These are phyloP conservation scores for Sistotremastrum niveocremeum DNA, from an alignment of 768 basidiomycete species.

Conservation along the genomic window DNA sequence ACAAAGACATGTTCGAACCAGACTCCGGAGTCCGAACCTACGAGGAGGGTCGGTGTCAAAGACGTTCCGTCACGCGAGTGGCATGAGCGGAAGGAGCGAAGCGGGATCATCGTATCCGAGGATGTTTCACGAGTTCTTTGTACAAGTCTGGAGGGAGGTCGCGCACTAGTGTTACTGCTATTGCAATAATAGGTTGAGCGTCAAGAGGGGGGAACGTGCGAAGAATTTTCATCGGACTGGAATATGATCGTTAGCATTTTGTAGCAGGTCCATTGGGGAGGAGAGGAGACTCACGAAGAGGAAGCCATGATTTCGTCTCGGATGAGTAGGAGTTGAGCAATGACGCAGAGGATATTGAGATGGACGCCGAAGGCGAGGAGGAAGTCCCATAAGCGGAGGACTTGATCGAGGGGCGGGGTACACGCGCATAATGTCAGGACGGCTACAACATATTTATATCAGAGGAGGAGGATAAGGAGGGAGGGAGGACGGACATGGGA, in stretches of 20 bases:
- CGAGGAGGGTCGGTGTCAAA: too few relatives aligned
- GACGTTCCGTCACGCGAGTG: too few relatives aligned
- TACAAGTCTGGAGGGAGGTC: constrained; percentile 81
- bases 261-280: neutral
- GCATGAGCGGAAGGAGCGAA: too few relatives aligned
- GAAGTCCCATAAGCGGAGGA: constrained; percentile 94
- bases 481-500: constrained; percentile 59
- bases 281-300: constrained; percentile 45
- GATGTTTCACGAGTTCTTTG: constrained; percentile 80
- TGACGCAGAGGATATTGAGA: constrained; percentile 91
- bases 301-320: constrained; percentile 82
- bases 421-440: constrained; percentile 92
- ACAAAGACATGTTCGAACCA: too few relatives aligned
- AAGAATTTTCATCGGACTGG: constrained; percentile 86
- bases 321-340: constrained; percentile 86
- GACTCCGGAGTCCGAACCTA: too few relatives aligned
- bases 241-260: neutral
- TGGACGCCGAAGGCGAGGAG: constrained; percentile 93
- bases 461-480: neutral
- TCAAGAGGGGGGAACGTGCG: constrained; percentile 90
- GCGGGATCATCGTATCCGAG: constrained; percentile 13
- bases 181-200: constrained; percentile 75
- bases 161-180: constrained; percentile 87
- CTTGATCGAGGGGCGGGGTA: constrained; percentile 91
- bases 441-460: constrained; percentile 31